Percentiles rank a stretch among this genome's conserved stretches.
These are phyloP conservation scores for Leccinellum albellum DNA, from an alignment of 768 basidiomycete species.

Conservation along the genomic window DNA sequence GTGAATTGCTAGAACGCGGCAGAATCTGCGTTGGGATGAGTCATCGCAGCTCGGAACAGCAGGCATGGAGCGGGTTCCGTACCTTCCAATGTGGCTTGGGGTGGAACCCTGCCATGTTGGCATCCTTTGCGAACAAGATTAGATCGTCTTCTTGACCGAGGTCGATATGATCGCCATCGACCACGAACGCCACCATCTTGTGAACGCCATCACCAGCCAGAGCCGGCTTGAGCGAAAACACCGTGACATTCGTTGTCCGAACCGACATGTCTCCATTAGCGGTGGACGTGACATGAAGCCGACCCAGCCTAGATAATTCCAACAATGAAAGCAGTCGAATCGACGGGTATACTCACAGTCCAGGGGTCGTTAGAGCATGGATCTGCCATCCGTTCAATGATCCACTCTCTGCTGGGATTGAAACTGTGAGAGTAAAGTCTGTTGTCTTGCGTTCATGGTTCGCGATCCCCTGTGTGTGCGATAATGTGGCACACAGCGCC, in stretches of 20 bases:
- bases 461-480: not conserved
- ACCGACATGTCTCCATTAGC: conserved; percentile 7
- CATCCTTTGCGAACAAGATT: conserved; percentile 10
- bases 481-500: not conserved
- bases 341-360: conserved; percentile 47
- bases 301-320: conserved; percentile 12
- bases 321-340: not conserved
- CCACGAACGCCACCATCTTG: not conserved
- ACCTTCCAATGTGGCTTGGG: conserved; percentile 23
- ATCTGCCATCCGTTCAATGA: conserved; percentile 70
- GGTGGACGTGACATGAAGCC: conserved; percentile 15
- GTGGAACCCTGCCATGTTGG: not conserved
- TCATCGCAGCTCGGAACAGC: not conserved
- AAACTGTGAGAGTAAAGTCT: conserved; percentile 69
- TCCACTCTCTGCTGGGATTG: conserved; percentile 65
- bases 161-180: conserved; percentile 15
- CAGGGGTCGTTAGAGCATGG: conserved; percentile 54
- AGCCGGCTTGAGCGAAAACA: conserved; percentile 21
- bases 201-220: not conserved
- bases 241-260: conserved; percentile 24
- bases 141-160: not conserved
- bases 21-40: not conserved
- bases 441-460: not conserved
- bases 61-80: not conserved
- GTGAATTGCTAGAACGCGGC: not conserved